Conservation (phyloP, 75 land plant genomes). For the Isoetes taiwanensis region DNA sequence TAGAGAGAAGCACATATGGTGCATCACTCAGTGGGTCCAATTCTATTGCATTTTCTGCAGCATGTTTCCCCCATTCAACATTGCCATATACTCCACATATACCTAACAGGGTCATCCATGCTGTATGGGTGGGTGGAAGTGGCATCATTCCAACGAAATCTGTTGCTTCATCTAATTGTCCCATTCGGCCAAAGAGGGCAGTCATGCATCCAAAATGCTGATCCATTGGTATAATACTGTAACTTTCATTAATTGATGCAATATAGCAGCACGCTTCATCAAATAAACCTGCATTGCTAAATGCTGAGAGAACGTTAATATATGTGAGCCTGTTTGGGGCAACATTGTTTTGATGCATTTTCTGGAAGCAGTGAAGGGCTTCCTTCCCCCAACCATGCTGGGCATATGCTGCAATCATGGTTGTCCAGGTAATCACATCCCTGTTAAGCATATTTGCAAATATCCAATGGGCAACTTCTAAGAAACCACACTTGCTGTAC, state of each 20-base stretch:
- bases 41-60: constrained; percentile 19
- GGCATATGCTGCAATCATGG: too few species aligned
- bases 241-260: constrained; percentile 17
- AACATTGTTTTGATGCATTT: background rate
- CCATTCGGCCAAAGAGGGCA: constrained; percentile 35
- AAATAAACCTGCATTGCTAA: background rate
- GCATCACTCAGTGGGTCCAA: constrained; percentile 38
- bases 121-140: constrained; percentile 14
- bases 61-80: constrained; percentile 30
- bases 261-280: background rate
- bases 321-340: background rate
- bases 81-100: constrained; percentile 35
- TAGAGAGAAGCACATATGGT: constrained; percentile 33
- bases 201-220: constrained; percentile 51
- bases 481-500: too few species aligned
- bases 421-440: too few species aligned
- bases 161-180: constrained; percentile 27
- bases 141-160: constrained; percentile 34
- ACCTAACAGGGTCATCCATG: constrained; percentile 38
- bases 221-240: constrained; percentile 28
- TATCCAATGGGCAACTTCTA: too few species aligned
- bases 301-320: background rate
- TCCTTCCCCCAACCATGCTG: background rate
- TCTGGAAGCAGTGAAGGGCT: background rate
- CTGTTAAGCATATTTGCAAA: too few species aligned